Base-by-base conservation (phyloP, 179 eudicot species). In the Heliamphora pulchella region DNA sequence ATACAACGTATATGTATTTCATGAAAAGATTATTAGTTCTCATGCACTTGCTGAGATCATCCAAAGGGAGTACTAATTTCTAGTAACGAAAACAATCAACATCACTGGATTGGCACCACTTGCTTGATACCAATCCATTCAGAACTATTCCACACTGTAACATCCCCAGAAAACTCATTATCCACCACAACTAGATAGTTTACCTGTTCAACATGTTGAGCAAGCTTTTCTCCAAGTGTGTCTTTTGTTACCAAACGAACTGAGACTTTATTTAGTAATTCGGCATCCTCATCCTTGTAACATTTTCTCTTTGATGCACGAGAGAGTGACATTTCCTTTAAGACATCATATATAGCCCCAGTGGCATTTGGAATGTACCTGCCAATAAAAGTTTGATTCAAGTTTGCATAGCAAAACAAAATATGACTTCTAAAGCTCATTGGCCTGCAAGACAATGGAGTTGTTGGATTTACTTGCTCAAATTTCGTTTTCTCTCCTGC, bases 181-280 rank as follows among this genome's bases (percentile, higher is more conserved):
- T 62, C 39, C n/a, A 64, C 59, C 39, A 41, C 39, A 59, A 65
- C 17, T 7, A 15, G 22, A 50, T 22, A 80, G 10, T 79, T 85
- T 78, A 92, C 99, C 91, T 92, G 93, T 83, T 94, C 98, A 44
- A 96, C 99, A 85, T 96, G 98, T 83, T 83, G 89, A 76, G 99
- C 94, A 81, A 96, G 99, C 83, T 91, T 92, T 83, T 96, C 99
- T 51, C 82, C 84, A 11, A 94, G 87, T 15, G 85, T 86, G 72
- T 87, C 90, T 51, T 87, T 84, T 44, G 96, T 92, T 55, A 96
- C 80, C 63, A 80, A 78, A 78, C 88, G 80, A 84, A 83, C 78
- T 31, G 92, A 85, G 77, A 94, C 96, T 81, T 94, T 89, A 72
- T 81, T 87, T 73, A 96, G 86, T 79, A 96, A 86, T 80, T 93